Evolutionary conservation across 164 flowering plant species (phyloP), one percentile per base, ranked within the genome.

Genomic region (Stephania cephalantha): DNA sequence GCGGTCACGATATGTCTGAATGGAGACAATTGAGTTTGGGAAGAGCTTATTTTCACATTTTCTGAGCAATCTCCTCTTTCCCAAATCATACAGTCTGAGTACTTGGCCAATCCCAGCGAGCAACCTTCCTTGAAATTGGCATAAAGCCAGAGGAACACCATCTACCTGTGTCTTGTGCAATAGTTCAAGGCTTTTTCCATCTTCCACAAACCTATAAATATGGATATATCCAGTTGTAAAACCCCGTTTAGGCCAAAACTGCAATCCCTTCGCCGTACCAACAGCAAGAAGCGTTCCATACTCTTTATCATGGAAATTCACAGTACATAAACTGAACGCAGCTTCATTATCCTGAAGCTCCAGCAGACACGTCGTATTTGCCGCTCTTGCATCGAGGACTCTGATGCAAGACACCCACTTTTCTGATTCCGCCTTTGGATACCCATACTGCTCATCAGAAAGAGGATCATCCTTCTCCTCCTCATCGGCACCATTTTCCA

Each of bases 281-380:
- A 96, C 97, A 71, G 98, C 99, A 74, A 96, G 82, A 42, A 96
- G 94, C 58, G 98, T 90, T 30, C 99, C 99, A 85, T 94, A 85
- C 81, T 94, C 99, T 78, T 94, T 96, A 71, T 94, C 99, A 73
- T 91, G 97, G 79, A 96, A 96, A 83, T 96, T 96, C 70, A 96
- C 98, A 48, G 95, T 91, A 78, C 99, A 96, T 48, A 94, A 76
- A 76, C 98, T 92, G 76, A 92, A 92, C 55, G 99, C 99, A 74
- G 99, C 98, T 79, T 96, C 99, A 79, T 92, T 91, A 71, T 96
- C 98, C 85, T 94, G 99, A 83, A 96, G 97, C 87, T 96, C 99
- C 74, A 96, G 78, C 70, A 94, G 83, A 83, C 99, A 96, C 20
- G 97, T 91, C 30, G 98, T 94, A 35, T 72, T 85, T 12, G 90